phyloP scores from a whole-genome alignment of 2,329 filamentous ascomycete genomes.

The Zymoseptoria pseudotritici region DNA sequence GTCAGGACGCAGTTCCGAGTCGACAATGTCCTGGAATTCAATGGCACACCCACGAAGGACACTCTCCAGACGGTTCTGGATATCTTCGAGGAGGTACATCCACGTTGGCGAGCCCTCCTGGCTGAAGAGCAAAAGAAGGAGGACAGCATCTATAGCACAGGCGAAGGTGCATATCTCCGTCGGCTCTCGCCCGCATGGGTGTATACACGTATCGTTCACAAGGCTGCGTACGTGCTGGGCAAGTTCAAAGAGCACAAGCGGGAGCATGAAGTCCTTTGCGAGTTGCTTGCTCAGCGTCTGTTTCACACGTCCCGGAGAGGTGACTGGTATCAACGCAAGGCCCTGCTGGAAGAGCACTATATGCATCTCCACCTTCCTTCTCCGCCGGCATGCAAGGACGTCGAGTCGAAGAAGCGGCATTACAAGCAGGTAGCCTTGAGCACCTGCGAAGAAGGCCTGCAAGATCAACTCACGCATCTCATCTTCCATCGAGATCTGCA shows the following conservation, averaged over 20 bases:
- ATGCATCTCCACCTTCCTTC: slow-evolving; percentile 58
- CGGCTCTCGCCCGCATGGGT: slow-evolving; percentile 88
- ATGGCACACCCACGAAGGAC: slow-evolving; percentile 59
- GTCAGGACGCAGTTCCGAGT: slow-evolving; percentile 74
- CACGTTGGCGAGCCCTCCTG: slow-evolving; percentile 70
- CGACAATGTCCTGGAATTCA: slow-evolving; percentile 74
- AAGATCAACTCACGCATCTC: slow-evolving; percentile 82
- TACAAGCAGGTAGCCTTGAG: slow-evolving; percentile 70
- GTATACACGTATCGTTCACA: slow-evolving; percentile 88
- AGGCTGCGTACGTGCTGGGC: slow-evolving; percentile 69
- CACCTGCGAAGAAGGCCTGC: slow-evolving; percentile 80
- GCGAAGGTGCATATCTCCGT: slow-evolving; percentile 81
- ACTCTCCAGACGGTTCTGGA: slow-evolving; percentile 61
- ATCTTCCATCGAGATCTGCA: slow-evolving; percentile 93
- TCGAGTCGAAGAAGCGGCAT: slow-evolving; percentile 64
- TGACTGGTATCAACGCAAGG: slow-evolving; percentile 92
- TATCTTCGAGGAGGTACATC: slow-evolving; percentile 66
- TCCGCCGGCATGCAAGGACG: slow-evolving; percentile 35
- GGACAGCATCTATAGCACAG: slow-evolving; percentile 65
- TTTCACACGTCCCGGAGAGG: slow-evolving; percentile 82
- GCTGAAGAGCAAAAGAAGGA: slow-evolving; percentile 72
- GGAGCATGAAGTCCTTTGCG: slow-evolving; percentile 66
- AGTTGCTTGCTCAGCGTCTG: slow-evolving; percentile 70
- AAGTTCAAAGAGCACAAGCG: slow-evolving; percentile 71
- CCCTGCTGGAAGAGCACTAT: slow-evolving; percentile 89